Percentiles rank a stretch among this genome's conserved stretches.
Conservation (phyloP, 164 flowering plant genomes). For the Tetracentron sinense region DNA sequence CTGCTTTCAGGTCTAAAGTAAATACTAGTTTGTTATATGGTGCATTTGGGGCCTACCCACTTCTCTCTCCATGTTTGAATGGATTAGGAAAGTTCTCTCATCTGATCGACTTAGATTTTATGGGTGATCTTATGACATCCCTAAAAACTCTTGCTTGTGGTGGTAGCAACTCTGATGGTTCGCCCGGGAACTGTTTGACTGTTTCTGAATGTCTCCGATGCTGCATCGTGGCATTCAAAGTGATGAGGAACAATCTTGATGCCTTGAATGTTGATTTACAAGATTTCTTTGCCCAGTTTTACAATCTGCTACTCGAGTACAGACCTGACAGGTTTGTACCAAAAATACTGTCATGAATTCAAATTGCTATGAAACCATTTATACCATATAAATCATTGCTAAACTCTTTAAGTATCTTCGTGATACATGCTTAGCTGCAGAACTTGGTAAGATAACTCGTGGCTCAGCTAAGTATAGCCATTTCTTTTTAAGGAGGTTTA, state of each 20-base stretch:
- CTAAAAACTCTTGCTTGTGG: slow-evolving; percentile 76
- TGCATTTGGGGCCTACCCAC: slow-evolving; percentile 48
- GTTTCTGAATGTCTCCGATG: slow-evolving; percentile 86
- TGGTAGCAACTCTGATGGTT: slow-evolving; percentile 24
- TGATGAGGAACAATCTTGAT: slow-evolving; percentile 89
- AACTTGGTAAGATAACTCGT: background rate
- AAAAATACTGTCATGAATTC: background rate
- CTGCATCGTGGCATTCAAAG: slow-evolving; percentile 92
- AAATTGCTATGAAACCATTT: background rate
- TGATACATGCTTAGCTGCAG: background rate
- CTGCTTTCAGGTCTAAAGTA: slow-evolving; percentile 21
- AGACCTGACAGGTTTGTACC: slow-evolving; percentile 78
- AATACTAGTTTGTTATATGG: slow-evolving; percentile 16
- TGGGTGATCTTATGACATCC: slow-evolving; percentile 81
- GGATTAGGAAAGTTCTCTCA: slow-evolving; percentile 90
- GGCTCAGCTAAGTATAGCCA: too few species aligned
- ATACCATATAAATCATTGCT: too few species aligned
- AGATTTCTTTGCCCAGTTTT: slow-evolving; percentile 81
- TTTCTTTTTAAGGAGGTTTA: too few species aligned
- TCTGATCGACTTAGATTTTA: slow-evolving; percentile 79
- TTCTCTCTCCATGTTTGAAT: slow-evolving; percentile 78
- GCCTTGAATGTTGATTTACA: slow-evolving; percentile 90
- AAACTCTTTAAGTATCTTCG: too few species aligned
- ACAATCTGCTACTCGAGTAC: slow-evolving; percentile 78
- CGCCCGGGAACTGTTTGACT: slow-evolving; percentile 42